Percentiles rank a stretch among this genome's conserved stretches.
These are phyloP conservation scores for Hypoxylon sp. DNA, from an alignment of 2,329 filamentous ascomycete genomes.

Conservation along the genomic window DNA sequence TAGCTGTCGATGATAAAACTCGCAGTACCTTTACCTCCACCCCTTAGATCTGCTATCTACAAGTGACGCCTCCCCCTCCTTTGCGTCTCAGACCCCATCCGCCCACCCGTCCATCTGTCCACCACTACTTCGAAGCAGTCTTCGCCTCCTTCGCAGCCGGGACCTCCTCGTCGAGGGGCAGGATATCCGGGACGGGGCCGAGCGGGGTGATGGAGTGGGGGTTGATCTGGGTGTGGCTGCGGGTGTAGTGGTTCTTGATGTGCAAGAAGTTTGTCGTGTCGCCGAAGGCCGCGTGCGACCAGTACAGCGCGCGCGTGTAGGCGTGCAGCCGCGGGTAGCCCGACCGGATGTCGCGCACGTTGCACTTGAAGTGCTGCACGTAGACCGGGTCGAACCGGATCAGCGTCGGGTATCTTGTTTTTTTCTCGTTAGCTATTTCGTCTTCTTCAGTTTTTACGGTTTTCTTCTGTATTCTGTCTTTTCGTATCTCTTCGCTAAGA, in stretches of 20 bases:
- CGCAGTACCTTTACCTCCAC: no score
- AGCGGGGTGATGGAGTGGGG: constrained; percentile 79
- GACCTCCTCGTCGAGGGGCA: constrained; percentile 82
- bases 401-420: constrained; percentile 42
- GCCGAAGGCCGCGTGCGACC: constrained; percentile 78
- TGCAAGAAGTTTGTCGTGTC: constrained; percentile 92
- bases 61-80: no score
- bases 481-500: background rate
- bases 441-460: no score
- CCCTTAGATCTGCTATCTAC: no score
- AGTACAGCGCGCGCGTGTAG: constrained; percentile 87
- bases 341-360: constrained; percentile 81
- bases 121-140: no score
- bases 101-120: background rate
- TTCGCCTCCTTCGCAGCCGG: constrained; percentile 54
- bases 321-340: constrained; percentile 82
- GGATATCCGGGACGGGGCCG: constrained; percentile 82
- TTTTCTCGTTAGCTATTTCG: constrained; percentile 7
- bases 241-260: constrained; percentile 81
- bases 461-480: no score
- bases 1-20: no score
- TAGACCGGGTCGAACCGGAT: constrained; percentile 67
- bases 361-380: constrained; percentile 89
- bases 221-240: constrained; percentile 71
- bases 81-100: background rate